These are phyloP conservation scores for Azolla pinnata DNA, from an alignment of 75 land plant genomes.

Conservation along the genomic window DNA sequence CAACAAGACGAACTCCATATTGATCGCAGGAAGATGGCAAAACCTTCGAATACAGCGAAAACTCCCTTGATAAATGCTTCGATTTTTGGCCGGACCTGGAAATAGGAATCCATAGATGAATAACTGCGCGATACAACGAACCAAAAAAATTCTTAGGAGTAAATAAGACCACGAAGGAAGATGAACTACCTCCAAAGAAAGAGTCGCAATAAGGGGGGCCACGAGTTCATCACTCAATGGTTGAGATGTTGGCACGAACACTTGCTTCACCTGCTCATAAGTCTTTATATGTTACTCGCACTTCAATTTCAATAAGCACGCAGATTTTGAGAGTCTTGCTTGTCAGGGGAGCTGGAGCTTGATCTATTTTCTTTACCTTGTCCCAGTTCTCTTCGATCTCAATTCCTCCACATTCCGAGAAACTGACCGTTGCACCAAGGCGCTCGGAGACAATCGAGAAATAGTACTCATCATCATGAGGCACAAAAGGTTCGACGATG, in stretches of 20 bases:
- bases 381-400: slow-evolving; percentile 95
- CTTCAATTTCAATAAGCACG: too few species aligned
- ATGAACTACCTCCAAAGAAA: slow-evolving; percentile 57
- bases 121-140: too few species aligned
- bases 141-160: not conserved
- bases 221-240: slow-evolving; percentile 29
- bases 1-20: not conserved
- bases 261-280: slow-evolving; percentile 33
- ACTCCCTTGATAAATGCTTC: slow-evolving; percentile 37
- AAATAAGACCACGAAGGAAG: not conserved
- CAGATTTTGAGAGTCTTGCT: too few species aligned
- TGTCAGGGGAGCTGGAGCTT: too few species aligned
- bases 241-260: slow-evolving; percentile 38
- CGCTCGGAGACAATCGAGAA: slow-evolving; percentile 64
- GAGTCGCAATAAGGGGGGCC: slow-evolving; percentile 48
- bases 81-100: slow-evolving; percentile 42
- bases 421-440: slow-evolving; percentile 60
- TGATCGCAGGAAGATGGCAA: not conserved
- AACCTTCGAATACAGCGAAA: slow-evolving; percentile 37
- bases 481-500: slow-evolving; percentile 76
- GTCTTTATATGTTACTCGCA: too few species aligned
- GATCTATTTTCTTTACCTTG: too few species aligned
- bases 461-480: slow-evolving; percentile 68
- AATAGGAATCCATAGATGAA: not conserved
- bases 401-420: slow-evolving; percentile 83